phyloP scores from a whole-genome alignment of 2,329 filamentous ascomycete genomes.

The Penicillium sp. region DNA sequence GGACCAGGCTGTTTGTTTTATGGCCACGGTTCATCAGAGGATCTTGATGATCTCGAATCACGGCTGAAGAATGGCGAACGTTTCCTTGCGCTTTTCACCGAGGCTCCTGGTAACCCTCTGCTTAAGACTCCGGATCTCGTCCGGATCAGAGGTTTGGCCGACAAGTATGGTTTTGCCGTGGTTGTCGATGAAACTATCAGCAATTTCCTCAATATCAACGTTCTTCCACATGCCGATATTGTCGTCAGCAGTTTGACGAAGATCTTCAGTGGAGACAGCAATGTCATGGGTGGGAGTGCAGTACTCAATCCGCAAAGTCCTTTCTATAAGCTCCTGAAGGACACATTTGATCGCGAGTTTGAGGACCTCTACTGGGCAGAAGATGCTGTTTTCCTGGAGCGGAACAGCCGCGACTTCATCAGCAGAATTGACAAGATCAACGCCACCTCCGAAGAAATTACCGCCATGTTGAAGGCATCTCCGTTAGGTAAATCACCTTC shows the following conservation, averaged over 20 bases:
- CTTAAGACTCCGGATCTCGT: constrained; percentile 80
- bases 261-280: constrained; percentile 95
- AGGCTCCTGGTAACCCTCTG: constrained; percentile 92
- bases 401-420: constrained; percentile 92
- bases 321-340: constrained; percentile 72
- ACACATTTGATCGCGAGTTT: constrained; percentile 66
- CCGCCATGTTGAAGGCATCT: constrained; percentile 67
- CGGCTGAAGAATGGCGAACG: constrained; percentile 72
- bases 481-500: constrained; percentile 51
- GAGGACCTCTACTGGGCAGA: constrained; percentile 94
- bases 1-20: constrained; percentile 89
- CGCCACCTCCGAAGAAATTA: constrained; percentile 80
- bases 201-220: constrained; percentile 94
- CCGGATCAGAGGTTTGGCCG: constrained; percentile 78
- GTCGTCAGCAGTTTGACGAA: constrained; percentile 96
- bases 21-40: constrained; percentile 73
- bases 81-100: constrained; percentile 84
- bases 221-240: constrained; percentile 84
- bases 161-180: constrained; percentile 83
- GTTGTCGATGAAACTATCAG: constrained; percentile 96
- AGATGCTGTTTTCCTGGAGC: constrained; percentile 91
- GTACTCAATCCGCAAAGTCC: constrained; percentile 68
- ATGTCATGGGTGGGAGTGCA: constrained; percentile 89
- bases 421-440: constrained; percentile 83
- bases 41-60: constrained; percentile 80